These are phyloP conservation scores for Ilyonectria robusta DNA, from an alignment of 2,329 filamentous ascomycete genomes.

Conservation along the genomic window DNA sequence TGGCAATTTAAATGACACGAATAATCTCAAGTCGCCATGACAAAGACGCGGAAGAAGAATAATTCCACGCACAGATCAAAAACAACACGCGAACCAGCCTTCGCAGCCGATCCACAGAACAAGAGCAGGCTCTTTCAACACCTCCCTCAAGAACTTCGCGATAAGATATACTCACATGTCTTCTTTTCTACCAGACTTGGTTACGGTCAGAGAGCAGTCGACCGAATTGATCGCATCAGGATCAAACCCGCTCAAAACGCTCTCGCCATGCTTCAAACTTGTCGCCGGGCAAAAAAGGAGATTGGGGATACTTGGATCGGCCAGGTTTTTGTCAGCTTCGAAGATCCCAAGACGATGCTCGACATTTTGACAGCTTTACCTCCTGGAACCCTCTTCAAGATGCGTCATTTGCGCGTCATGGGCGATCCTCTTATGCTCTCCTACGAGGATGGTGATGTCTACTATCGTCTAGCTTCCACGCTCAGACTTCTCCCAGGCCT, in stretches of 20 bases:
- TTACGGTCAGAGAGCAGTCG: background rate
- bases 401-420: slow-evolving; percentile 17
- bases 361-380: slow-evolving; percentile 19
- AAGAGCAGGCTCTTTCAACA: slow-evolving; percentile 1
- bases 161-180: slow-evolving; percentile 8
- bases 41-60: no score
- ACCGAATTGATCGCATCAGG: background rate
- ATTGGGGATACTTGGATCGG: slow-evolving; percentile 30
- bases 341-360: slow-evolving; percentile 21
- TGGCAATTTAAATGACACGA: no score
- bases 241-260: slow-evolving; percentile 9
- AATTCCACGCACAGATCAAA: no score
- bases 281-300: slow-evolving; percentile 21
- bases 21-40: no score
- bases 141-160: slow-evolving; percentile 20
- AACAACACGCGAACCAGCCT: no score
- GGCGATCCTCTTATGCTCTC: background rate
- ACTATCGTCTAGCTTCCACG: slow-evolving; percentile 2
- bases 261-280: slow-evolving; percentile 29
- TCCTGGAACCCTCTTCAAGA: slow-evolving; percentile 9
- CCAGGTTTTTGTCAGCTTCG: slow-evolving; percentile 28
- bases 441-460: background rate
- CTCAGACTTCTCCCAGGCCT: slow-evolving; percentile 27
- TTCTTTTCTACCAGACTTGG: slow-evolving; percentile 8
- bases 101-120: background rate